Conservation (phyloP, 2,329 filamentous ascomycete genomes). For the Colletotrichum orbiculare region DNA sequence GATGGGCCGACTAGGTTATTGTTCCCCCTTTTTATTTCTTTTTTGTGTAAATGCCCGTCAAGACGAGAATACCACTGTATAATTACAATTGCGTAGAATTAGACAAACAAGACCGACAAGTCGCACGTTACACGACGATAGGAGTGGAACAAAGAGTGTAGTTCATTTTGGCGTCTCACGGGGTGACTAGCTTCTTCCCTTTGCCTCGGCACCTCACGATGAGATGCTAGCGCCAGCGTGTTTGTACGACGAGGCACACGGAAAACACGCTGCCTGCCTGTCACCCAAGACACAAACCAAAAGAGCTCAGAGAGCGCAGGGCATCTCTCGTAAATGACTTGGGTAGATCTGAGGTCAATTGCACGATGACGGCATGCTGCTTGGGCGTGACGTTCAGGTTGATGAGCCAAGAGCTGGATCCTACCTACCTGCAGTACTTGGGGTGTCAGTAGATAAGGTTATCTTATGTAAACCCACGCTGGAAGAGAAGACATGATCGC, state of each 20-base stretch:
- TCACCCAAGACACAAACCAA: neutral
- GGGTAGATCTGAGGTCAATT: too few species aligned
- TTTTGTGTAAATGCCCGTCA: neutral
- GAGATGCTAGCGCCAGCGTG: neutral
- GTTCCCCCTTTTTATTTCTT: neutral
- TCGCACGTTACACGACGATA: conserved; percentile 5
- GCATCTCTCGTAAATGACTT: too few species aligned
- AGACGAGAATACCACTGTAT: conserved; percentile 15
- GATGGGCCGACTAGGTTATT: conserved; percentile 68
- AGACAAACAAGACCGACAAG: neutral
- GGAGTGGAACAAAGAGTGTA: conserved; percentile 25
- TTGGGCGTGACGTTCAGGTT: too few species aligned
- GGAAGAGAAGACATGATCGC: too few species aligned
- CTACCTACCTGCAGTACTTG: too few species aligned
- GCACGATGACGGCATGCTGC: too few species aligned
- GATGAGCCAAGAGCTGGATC: too few species aligned
- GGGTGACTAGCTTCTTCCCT: conserved; percentile 21
- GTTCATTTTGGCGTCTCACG: conserved; percentile 28
- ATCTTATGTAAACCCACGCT: too few species aligned
- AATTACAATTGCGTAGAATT: conserved; percentile 3
- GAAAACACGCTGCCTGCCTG: too few species aligned
- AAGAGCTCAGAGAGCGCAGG: too few species aligned
- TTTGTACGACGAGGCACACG: too few species aligned
- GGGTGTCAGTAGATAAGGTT: too few species aligned
- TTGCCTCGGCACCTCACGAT: conserved; percentile 21